Evolutionary conservation across 306 rosid species (phyloP).

Genomic region (Abrus pulchellus): DNA sequence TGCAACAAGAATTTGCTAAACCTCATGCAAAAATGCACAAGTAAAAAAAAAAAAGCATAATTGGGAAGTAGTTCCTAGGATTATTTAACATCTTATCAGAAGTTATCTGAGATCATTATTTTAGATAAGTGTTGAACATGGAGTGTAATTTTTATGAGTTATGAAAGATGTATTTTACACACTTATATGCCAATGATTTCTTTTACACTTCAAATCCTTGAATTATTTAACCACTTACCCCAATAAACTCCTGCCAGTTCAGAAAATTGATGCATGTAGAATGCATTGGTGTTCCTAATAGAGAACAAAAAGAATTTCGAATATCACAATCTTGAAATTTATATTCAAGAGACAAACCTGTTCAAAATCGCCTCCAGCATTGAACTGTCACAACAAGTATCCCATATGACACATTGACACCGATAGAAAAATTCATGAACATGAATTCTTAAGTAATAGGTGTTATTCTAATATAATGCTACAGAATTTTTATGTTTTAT

Average conservation of each 20-base stretch:
- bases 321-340: slow-evolving; percentile 5
- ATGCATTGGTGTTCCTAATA: slow-evolving; percentile 15
- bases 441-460: slow-evolving; percentile 8
- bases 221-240: slow-evolving; percentile 15
- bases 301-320: slow-evolving; percentile 1
- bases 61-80: background rate
- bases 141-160: slow-evolving; percentile 3
- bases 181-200: slow-evolving; percentile 9
- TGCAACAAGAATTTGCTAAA: background rate
- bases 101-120: background rate
- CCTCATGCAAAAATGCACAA: background rate
- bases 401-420: background rate
- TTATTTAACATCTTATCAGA: background rate
- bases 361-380: background rate
- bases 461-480: background rate
- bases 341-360: background rate
- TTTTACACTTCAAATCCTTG: slow-evolving; percentile 12
- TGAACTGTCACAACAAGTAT: slow-evolving; percentile 9
- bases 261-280: slow-evolving; percentile 20
- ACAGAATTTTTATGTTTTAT: background rate
- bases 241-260: slow-evolving; percentile 10
- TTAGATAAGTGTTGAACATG: background rate
- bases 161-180: background rate
- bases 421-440: background rate
- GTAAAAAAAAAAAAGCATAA: background rate